Evolutionary conservation across 192 early-diverging fungal genomes (phyloP).

Genomic region (Spizellomyces punctatus): DNA sequence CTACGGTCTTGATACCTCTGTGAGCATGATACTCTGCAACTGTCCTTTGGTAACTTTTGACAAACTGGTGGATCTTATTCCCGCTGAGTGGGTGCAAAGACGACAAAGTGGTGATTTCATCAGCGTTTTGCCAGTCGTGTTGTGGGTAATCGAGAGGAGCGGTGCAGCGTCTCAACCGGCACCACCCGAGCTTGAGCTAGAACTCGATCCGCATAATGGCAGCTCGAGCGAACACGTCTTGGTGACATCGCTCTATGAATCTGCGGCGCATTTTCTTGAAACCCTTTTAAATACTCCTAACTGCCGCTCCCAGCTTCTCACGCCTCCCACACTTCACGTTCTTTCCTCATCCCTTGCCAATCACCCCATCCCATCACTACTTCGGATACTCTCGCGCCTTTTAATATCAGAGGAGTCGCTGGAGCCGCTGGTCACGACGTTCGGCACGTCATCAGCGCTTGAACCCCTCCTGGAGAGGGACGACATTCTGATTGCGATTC

Average conservation of each 20-base stretch:
- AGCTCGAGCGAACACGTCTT: background rate
- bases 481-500: background rate
- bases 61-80: background rate
- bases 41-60: background rate
- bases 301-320: conserved; percentile 2
- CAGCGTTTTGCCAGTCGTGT: background rate
- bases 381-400: conserved; percentile 3
- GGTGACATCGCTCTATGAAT: background rate
- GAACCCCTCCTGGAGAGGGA: conserved; percentile 8
- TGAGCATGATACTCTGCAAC: conserved; percentile 1
- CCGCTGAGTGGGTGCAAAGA: background rate
- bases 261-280: conserved; percentile 1
- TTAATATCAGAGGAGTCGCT: conserved; percentile 1
- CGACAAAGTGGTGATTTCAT: background rate
- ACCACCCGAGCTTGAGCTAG: background rate
- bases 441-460: conserved; percentile 2
- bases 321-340: background rate
- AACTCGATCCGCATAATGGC: background rate
- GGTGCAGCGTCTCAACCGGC: too few relatives aligned
- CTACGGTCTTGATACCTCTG: conserved; percentile 4
- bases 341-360: background rate
- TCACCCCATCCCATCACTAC: background rate
- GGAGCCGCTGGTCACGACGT: background rate
- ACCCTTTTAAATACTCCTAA: background rate
- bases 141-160: background rate